Evolutionary conservation across 2,329 filamentous ascomycete genomes (phyloP).

Genomic region (Trichoderma cornu-damae): DNA sequence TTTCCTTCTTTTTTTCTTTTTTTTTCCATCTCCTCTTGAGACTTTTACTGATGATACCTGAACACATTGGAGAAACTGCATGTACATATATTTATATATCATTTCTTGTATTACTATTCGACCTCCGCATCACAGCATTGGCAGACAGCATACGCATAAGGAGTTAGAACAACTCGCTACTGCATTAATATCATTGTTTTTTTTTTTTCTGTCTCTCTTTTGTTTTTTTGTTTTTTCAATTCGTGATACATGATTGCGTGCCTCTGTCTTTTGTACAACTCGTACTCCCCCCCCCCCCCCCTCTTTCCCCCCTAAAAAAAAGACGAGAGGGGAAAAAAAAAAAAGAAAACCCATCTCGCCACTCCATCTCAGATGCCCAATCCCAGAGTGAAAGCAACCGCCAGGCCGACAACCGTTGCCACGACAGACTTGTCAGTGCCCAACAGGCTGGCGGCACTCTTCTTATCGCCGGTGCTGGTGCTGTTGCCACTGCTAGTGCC

Average conservation of each 20-base stretch:
- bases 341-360: background rate
- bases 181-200: slow-evolving; percentile 15
- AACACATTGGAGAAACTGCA: slow-evolving; percentile 1
- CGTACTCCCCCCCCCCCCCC: background rate
- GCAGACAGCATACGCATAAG: slow-evolving; percentile 12
- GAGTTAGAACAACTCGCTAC: slow-evolving; percentile 10
- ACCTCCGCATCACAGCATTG: background rate
- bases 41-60: slow-evolving; percentile 17
- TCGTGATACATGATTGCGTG: background rate
- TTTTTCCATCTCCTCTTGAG: background rate
- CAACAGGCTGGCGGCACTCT: slow-evolving; percentile 24
- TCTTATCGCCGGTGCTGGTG: slow-evolving; percentile 20
- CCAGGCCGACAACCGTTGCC: slow-evolving; percentile 35
- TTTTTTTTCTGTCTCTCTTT: too few species aligned
- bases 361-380: slow-evolving; percentile 31
- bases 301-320: too few species aligned
- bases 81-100: slow-evolving; percentile 12
- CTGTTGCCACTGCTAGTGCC: slow-evolving; percentile 1
- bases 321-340: too few species aligned
- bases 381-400: slow-evolving; percentile 35
- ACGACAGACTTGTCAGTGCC: slow-evolving; percentile 29
- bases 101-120: slow-evolving; percentile 16
- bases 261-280: background rate
- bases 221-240: too few species aligned
- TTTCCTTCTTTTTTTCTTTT: background rate